Evolutionary conservation across 1,284 basidiomycete genomes (phyloP).

Genomic region (Ustilago tritici): DNA sequence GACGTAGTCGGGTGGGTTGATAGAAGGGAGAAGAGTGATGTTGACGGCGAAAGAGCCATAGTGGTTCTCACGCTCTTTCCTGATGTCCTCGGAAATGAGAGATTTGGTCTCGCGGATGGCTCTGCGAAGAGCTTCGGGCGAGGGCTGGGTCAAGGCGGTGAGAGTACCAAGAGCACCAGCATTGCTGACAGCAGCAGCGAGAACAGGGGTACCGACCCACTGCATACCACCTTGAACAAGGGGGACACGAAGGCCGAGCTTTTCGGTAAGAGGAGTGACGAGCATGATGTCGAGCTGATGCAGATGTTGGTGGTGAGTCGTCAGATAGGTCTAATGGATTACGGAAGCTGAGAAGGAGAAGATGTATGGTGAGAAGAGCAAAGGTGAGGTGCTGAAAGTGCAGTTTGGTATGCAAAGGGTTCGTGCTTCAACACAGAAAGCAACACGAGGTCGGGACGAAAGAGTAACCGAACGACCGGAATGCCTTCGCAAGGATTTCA

Average conservation of each 20-base stretch:
- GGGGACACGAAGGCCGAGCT: constrained; percentile 69
- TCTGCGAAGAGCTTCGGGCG: constrained; percentile 81
- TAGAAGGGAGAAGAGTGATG: constrained; percentile 87
- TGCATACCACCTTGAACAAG: constrained; percentile 68
- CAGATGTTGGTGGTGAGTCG: not conserved
- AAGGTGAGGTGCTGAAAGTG: not conserved
- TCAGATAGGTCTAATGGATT: not conserved
- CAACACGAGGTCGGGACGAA: constrained; percentile 6
- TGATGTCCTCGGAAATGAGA: constrained; percentile 48
- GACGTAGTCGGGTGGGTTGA: constrained; percentile 90
- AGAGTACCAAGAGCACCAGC: constrained; percentile 89
- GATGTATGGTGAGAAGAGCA: not conserved
- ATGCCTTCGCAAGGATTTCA: not conserved
- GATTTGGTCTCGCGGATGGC: constrained; percentile 83
- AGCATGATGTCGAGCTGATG: constrained; percentile 46
- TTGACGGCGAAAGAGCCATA: constrained; percentile 78
- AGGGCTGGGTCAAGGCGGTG: constrained; percentile 87
- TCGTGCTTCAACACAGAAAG: not conserved
- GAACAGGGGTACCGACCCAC: constrained; percentile 81
- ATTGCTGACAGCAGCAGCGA: constrained; percentile 84
- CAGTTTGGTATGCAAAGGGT: not conserved
- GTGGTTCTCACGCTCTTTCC: constrained; percentile 48
- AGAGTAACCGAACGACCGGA: constrained; percentile 31
- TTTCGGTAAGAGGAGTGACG: constrained; percentile 68
- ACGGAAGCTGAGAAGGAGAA: not conserved